Evolutionary conservation across 1,284 basidiomycete species (phyloP).

Genomic region (Jaminaea rosea): DNA sequence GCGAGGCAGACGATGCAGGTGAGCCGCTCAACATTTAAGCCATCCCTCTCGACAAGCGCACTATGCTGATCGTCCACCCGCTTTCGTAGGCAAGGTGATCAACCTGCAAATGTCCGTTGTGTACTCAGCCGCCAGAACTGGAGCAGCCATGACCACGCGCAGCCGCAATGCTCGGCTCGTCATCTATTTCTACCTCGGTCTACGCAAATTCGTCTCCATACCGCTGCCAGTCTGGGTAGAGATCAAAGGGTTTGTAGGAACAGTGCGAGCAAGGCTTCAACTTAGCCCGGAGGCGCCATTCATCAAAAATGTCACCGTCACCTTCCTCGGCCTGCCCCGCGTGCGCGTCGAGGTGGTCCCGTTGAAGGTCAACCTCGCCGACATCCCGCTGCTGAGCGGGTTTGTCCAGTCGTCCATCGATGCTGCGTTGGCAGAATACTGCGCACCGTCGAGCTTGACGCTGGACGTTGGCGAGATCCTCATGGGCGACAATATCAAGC

Average conservation of each 20-base stretch:
- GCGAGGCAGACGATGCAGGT: neutral
- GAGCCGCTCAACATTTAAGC: no score
- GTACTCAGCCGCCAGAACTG: constrained; percentile 19
- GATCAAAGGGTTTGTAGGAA: constrained; percentile 27
- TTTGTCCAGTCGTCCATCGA: constrained; percentile 32
- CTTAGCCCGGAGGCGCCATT: constrained; percentile 28
- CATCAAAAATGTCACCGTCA: constrained; percentile 25
- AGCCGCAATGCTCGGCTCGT: constrained; percentile 21
- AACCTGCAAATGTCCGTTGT: constrained; percentile 24
- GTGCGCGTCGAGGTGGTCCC: constrained; percentile 25
- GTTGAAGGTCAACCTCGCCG: constrained; percentile 18
- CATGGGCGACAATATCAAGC: constrained; percentile 30
- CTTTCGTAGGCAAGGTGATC: constrained; percentile 8
- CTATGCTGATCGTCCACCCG: no score
- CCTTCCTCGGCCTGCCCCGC: constrained; percentile 23
- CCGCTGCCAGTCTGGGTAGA: constrained; percentile 33
- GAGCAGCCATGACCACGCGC: constrained; percentile 11
- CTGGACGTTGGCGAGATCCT: constrained; percentile 29
- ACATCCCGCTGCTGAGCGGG: constrained; percentile 23
- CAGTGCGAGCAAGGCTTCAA: constrained; percentile 16
- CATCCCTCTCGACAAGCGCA: no score
- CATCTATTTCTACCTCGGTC: constrained; percentile 27
- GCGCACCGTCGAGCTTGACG: constrained; percentile 24
- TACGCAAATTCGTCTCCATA: constrained; percentile 14
- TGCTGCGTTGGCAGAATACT: constrained; percentile 24